phyloP scores from a whole-genome alignment of 306 rosid species.

The Ceratonia siliqua region DNA sequence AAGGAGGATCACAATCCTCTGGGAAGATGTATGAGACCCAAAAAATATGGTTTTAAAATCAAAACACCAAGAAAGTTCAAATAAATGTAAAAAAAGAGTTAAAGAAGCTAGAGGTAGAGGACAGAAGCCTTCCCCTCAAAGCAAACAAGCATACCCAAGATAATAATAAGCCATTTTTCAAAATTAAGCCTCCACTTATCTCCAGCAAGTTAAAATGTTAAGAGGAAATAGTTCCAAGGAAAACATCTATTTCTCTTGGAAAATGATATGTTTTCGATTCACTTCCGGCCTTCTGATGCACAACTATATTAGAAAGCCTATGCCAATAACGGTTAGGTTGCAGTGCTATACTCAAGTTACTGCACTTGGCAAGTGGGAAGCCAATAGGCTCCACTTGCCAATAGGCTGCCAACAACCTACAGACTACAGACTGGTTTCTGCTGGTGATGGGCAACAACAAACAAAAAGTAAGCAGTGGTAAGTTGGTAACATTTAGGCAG shows the following conservation, averaged over 20 bases:
- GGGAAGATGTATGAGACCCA: background rate
- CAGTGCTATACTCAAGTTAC: background rate
- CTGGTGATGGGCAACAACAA: background rate
- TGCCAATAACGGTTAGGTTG: background rate
- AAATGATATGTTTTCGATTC: background rate
- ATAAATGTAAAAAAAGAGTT: background rate
- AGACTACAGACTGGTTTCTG: background rate
- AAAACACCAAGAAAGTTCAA: constrained; percentile 2
- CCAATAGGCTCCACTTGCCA: too few relatives aligned
- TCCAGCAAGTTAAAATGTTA: constrained; percentile 15
- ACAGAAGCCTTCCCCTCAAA: background rate
- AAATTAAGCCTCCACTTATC: constrained; percentile 10
- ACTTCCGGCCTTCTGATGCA: constrained; percentile 5
- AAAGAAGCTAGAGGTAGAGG: constrained; percentile 23
- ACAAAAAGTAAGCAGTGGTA: background rate
- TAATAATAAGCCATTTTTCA: constrained; percentile 6
- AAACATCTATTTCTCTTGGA: constrained; percentile 6
- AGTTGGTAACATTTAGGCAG: background rate
- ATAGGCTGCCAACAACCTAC: constrained; percentile 9
- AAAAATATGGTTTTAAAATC: constrained; percentile 23
- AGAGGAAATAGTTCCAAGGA: background rate
- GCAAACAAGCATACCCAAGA: background rate
- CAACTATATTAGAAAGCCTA: background rate
- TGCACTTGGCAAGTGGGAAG: background rate
- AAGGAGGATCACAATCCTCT: constrained; percentile 14